Conservation (phyloP, 331 rosid genomes). For the Cydonia oblonga region DNA sequence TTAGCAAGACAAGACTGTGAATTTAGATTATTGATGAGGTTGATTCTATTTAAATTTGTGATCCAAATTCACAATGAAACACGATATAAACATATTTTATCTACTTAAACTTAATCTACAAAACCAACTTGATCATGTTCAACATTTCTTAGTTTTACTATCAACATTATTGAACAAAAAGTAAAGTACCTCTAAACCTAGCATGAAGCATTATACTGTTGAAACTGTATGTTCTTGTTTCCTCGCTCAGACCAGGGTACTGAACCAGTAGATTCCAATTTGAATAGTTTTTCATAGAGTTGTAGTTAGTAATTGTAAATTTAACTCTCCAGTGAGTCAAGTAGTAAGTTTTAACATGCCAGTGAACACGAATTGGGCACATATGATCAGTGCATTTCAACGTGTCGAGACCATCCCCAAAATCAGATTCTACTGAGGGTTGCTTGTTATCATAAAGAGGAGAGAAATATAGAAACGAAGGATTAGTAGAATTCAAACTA, state of each 20-base stretch:
- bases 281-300: constrained; percentile 39
- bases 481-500: not conserved
- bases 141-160: not conserved
- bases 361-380: constrained; percentile 73
- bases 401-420: not conserved
- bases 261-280: constrained; percentile 67
- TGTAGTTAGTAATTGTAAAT: constrained; percentile 63
- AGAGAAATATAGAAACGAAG: not conserved
- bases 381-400: constrained; percentile 58
- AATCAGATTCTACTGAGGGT: not conserved
- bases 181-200: constrained; percentile 40
- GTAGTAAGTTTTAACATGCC: constrained; percentile 67
- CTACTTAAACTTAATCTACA: not conserved
- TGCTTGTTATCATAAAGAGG: constrained; percentile 22
- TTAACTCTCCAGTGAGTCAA: constrained; percentile 64
- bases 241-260: constrained; percentile 50
- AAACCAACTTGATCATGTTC: not conserved
- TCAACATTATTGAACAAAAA: not conserved
- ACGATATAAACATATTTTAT: not conserved
- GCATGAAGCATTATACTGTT: constrained; percentile 47
- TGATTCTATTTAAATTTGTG: not conserved
- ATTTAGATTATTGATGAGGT: not conserved
- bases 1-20: not conserved
- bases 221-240: constrained; percentile 46
- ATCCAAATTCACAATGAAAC: not conserved